Percentiles rank a stretch among this genome's conserved stretches.
Evolutionary conservation across 2,329 filamentous ascomycete species (phyloP).

Genomic region (Ophiostoma ulmi): DNA sequence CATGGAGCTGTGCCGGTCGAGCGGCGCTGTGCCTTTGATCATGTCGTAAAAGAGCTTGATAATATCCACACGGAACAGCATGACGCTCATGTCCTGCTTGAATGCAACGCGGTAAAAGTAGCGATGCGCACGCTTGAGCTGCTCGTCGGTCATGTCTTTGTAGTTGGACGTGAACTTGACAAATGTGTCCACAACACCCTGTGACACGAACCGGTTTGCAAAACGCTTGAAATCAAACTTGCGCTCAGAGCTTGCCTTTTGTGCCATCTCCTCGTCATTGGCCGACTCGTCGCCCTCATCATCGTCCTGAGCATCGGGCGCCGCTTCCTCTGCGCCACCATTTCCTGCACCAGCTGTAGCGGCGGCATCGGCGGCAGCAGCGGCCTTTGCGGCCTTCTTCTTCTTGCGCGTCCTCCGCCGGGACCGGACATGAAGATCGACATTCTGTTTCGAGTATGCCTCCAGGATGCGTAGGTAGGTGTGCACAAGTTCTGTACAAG

Average conservation of each 20-base stretch:
- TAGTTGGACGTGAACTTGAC: slow-evolving; percentile 75
- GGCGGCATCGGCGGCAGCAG: slow-evolving; percentile 24
- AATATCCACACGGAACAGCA: slow-evolving; percentile 88
- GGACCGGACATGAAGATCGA: slow-evolving; percentile 86
- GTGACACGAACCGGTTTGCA: slow-evolving; percentile 71
- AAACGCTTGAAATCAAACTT: slow-evolving; percentile 93
- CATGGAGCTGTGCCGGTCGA: slow-evolving; percentile 60
- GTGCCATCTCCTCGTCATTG: slow-evolving; percentile 65
- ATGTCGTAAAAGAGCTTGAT: slow-evolving; percentile 82
- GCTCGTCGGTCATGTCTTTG: slow-evolving; percentile 68
- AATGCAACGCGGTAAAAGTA: slow-evolving; percentile 93
- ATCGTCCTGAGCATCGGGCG: slow-evolving; percentile 59
- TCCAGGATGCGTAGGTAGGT: slow-evolving; percentile 91
- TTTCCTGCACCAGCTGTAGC: slow-evolving; percentile 32
- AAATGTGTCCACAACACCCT: slow-evolving; percentile 85
- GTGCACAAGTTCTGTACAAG: slow-evolving; percentile 82
- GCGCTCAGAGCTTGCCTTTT: slow-evolving; percentile 69
- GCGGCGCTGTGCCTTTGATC: slow-evolving; percentile 77
- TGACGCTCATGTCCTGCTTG: slow-evolving; percentile 84
- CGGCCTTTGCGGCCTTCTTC: slow-evolving; percentile 56
- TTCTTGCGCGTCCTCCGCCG: slow-evolving; percentile 67
- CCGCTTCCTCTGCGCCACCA: slow-evolving; percentile 37
- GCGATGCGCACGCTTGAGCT: slow-evolving; percentile 86
- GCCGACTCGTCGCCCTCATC: slow-evolving; percentile 64
- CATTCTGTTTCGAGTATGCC: slow-evolving; percentile 88